phyloP scores from a whole-genome alignment of 2,329 filamentous ascomycete species.

The Pleomassaria siparia region DNA sequence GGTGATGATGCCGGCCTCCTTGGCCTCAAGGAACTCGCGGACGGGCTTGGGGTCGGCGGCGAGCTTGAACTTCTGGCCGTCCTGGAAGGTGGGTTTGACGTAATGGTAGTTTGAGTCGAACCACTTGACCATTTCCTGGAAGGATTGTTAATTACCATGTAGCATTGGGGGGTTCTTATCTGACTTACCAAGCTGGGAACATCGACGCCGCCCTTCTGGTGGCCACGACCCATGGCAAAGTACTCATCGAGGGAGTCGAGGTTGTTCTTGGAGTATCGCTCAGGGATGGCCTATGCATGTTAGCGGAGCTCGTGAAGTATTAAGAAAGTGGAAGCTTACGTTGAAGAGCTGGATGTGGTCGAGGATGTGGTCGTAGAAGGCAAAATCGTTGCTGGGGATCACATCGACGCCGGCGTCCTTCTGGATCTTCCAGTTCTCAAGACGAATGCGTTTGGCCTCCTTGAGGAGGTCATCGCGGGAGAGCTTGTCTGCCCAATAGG shows the following conservation, averaged over 20 bases:
- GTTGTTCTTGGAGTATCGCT: slow-evolving; percentile 88
- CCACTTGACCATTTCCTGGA: slow-evolving; percentile 98
- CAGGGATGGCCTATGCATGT: slow-evolving; percentile 73
- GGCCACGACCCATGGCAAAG: slow-evolving; percentile 99
- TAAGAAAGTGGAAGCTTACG: slow-evolving; percentile 56
- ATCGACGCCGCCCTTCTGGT: slow-evolving; percentile 92
- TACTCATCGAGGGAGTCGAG: slow-evolving; percentile 92
- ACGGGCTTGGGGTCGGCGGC: slow-evolving; percentile 88
- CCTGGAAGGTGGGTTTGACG: slow-evolving; percentile 97
- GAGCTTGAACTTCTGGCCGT: slow-evolving; percentile 96
- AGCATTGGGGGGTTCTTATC: background rate
- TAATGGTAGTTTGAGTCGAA: slow-evolving; percentile 99
- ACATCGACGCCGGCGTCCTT: slow-evolving; percentile 96
- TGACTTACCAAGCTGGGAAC: slow-evolving; percentile 72
- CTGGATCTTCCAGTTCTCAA: slow-evolving; percentile 99
- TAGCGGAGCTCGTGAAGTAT: slow-evolving; percentile 7
- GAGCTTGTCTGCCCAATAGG: slow-evolving; percentile 95
- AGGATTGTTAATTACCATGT: slow-evolving; percentile 24
- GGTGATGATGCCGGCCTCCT: slow-evolving; percentile 91
- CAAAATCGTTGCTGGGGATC: slow-evolving; percentile 99
- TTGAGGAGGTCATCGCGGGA: slow-evolving; percentile 85
- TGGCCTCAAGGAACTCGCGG: slow-evolving; percentile 91
- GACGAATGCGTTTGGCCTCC: slow-evolving; percentile 95
- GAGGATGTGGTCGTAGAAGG: slow-evolving; percentile 96
- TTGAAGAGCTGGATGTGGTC: slow-evolving; percentile 98